Conservation (phyloP, 352 stramenopile genomes). For the Pythium myriotylum region DNA sequence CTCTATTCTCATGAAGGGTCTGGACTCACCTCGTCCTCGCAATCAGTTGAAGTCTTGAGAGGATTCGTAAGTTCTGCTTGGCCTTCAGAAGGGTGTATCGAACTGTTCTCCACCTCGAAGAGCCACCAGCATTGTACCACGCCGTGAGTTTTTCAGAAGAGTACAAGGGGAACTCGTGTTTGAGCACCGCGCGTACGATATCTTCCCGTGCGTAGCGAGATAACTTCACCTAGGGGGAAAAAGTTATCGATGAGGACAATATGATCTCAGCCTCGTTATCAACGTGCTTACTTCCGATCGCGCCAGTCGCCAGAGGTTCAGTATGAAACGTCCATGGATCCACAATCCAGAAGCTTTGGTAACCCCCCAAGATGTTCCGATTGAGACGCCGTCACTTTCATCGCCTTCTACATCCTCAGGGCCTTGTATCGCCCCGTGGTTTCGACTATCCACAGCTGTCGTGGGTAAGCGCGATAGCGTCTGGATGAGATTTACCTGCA, state of each 20-base stretch:
- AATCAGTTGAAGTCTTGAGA: constrained; percentile 69
- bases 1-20: not conserved
- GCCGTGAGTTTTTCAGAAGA: constrained; percentile 40
- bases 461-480: constrained; percentile 33
- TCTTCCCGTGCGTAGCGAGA: constrained; percentile 57
- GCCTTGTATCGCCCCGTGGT: constrained; percentile 21
- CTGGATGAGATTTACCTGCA: constrained; percentile 37
- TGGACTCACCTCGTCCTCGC: constrained; percentile 46
- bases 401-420: constrained; percentile 31
- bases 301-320: constrained; percentile 93
- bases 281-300: constrained; percentile 83
- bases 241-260: too few relatives aligned
- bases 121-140: constrained; percentile 37
- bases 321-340: constrained; percentile 87
- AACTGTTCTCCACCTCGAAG: constrained; percentile 32
- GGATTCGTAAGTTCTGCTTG: constrained; percentile 40
- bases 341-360: constrained; percentile 87
- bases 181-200: constrained; percentile 52
- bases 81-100: constrained; percentile 33
- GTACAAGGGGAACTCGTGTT: constrained; percentile 47
- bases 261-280: too few relatives aligned
- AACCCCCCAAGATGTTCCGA: constrained; percentile 77
- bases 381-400: constrained; percentile 39
- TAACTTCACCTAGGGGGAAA: constrained; percentile 56
- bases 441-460: constrained; percentile 32